These are phyloP conservation scores for Rugosomyces carneus DNA, from an alignment of 1,284 basidiomycete species.

Conservation along the genomic window DNA sequence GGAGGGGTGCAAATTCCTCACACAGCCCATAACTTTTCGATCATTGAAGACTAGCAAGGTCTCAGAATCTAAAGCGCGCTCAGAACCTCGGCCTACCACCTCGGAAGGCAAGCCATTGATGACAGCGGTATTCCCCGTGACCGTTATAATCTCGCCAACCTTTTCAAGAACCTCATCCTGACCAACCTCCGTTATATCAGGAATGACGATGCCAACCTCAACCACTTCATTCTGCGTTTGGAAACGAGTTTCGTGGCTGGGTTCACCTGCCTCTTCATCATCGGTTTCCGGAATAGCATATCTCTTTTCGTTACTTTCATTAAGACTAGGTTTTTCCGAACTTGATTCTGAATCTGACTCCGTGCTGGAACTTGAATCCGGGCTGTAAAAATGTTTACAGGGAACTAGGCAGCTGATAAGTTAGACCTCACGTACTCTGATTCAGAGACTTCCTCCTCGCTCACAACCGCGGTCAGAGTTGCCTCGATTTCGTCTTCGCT, in stretches of 20 bases:
- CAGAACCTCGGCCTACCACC: slow-evolving; percentile 36
- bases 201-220: slow-evolving; percentile 46
- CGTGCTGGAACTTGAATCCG: slow-evolving; percentile 24
- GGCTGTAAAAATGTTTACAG: slow-evolving; percentile 8
- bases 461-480: slow-evolving; percentile 37
- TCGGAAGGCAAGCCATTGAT: slow-evolving; percentile 53
- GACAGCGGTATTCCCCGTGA: slow-evolving; percentile 66
- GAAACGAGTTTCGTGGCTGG: slow-evolving; percentile 36
- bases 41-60: slow-evolving; percentile 86
- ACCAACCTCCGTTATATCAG: slow-evolving; percentile 51
- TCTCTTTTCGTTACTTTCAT: slow-evolving; percentile 18
- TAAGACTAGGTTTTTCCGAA: slow-evolving; percentile 32
- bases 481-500: slow-evolving; percentile 71
- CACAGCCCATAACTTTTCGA: slow-evolving; percentile 76
- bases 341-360: slow-evolving; percentile 40
- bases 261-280: slow-evolving; percentile 48
- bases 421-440: slow-evolving; percentile 17
- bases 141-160: slow-evolving; percentile 69
- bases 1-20: slow-evolving; percentile 32
- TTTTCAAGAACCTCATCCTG: slow-evolving; percentile 57
- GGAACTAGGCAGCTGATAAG: not conserved
- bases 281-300: slow-evolving; percentile 28
- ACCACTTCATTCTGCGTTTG: slow-evolving; percentile 61
- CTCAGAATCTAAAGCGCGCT: slow-evolving; percentile 71
- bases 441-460: slow-evolving; percentile 24